Conservation (phyloP, 768 basidiomycete genomes). For the Hortiboletus campestris region DNA sequence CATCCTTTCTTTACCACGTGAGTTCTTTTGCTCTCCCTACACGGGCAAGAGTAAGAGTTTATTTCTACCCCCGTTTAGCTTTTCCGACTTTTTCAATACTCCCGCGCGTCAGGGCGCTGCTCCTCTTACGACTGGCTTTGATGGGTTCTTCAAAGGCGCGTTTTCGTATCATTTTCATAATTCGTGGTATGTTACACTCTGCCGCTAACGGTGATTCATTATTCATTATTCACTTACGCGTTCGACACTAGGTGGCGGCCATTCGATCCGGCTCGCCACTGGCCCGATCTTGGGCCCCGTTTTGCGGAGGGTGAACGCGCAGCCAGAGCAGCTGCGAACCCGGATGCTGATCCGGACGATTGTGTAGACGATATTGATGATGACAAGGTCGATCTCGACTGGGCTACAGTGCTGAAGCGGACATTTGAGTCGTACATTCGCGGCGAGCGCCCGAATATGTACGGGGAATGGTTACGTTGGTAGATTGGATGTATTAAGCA, state of each 20-base stretch:
- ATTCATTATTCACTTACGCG: background rate
- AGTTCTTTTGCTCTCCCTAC: constrained; percentile 15
- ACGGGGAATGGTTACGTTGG: constrained; percentile 65
- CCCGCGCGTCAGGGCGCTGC: constrained; percentile 67
- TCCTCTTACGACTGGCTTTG: constrained; percentile 81
- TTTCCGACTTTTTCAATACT: constrained; percentile 80
- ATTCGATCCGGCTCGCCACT: constrained; percentile 85
- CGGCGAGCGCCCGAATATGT: constrained; percentile 89
- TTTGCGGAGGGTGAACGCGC: constrained; percentile 74
- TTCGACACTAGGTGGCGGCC: constrained; percentile 77
- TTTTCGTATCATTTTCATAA: constrained; percentile 96
- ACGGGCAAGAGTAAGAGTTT: background rate
- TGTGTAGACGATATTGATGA: constrained; percentile 25
- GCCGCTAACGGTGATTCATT: background rate
- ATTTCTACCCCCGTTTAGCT: constrained; percentile 43
- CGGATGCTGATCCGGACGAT: constrained; percentile 19
- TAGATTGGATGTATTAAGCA: too few species aligned
- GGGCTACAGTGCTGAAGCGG: constrained; percentile 88
- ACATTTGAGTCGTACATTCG: constrained; percentile 91
- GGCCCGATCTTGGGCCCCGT: constrained; percentile 80
- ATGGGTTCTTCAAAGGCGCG: constrained; percentile 90
- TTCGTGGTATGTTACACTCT: constrained; percentile 58
- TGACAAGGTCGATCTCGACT: constrained; percentile 78
- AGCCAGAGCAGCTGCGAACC: constrained; percentile 43
- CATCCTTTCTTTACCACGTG: constrained; percentile 90